Evolutionary conservation across 1,284 basidiomycete species (phyloP).

Genomic region (Boletus sp.): DNA sequence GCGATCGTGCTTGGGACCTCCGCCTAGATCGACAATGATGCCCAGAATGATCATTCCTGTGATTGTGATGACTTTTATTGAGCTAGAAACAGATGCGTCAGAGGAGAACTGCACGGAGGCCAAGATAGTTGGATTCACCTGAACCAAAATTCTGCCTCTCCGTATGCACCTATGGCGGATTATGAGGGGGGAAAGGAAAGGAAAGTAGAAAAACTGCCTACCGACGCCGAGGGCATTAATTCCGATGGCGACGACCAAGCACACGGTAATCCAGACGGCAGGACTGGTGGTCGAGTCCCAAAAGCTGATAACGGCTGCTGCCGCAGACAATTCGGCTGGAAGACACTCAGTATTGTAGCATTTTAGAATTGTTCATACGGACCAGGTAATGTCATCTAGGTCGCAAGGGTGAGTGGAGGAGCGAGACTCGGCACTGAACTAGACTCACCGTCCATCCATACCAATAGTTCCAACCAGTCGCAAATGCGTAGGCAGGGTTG

Average conservation of each 20-base stretch:
- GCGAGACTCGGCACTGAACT: not conserved
- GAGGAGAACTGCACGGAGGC: not conserved
- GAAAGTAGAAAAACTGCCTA: constrained; percentile 22
- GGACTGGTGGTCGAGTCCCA: constrained; percentile 56
- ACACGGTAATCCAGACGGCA: constrained; percentile 62
- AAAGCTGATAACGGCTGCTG: constrained; percentile 59
- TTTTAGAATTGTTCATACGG: not conserved
- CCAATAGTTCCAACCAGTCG: constrained; percentile 69
- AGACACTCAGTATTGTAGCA: constrained; percentile 5
- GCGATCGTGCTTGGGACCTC: constrained; percentile 38
- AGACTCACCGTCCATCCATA: constrained; percentile 55
- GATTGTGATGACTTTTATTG: constrained; percentile 45
- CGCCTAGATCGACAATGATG: constrained; percentile 43
- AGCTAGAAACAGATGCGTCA: constrained; percentile 21
- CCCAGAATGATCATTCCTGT: constrained; percentile 43
- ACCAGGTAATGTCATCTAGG: constrained; percentile 29
- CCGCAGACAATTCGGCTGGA: constrained; percentile 58
- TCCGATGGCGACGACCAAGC: constrained; percentile 54
- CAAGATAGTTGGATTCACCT: constrained; percentile 11
- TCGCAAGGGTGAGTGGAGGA: not conserved
- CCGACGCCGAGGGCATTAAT: constrained; percentile 59
- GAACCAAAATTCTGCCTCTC: constrained; percentile 56
- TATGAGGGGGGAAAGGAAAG: not conserved
- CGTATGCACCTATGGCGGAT: constrained; percentile 37
- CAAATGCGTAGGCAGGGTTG: constrained; percentile 63